These are phyloP conservation scores for Sicyos baderoa DNA, from an alignment of 306 rosid genomes.

Conservation along the genomic window DNA sequence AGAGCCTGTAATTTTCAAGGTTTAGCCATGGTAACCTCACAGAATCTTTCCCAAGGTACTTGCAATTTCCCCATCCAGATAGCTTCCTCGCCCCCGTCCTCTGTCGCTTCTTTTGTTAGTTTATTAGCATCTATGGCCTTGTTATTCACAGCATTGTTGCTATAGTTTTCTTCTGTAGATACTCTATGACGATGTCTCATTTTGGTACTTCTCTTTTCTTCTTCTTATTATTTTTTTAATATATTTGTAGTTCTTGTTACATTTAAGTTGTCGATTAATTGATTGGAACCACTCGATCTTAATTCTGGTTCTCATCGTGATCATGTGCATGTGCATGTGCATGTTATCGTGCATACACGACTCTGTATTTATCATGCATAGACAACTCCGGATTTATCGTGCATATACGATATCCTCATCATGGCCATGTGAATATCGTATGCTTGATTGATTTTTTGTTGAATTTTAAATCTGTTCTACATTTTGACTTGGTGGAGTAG, in stretches of 20 bases:
- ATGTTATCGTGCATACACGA: too few species aligned
- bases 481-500: neutral
- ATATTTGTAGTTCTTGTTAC: neutral
- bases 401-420: too few species aligned
- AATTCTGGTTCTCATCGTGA: neutral
- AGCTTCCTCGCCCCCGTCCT: constrained; percentile 39
- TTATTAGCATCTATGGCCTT: constrained; percentile 24
- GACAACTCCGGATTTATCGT: too few species aligned
- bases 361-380: too few species aligned
- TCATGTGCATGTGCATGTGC: too few species aligned
- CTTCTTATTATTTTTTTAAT: neutral
- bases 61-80: constrained; percentile 77
- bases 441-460: neutral
- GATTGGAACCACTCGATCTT: too few species aligned
- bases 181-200: neutral
- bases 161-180: constrained; percentile 23
- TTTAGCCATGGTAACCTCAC: constrained; percentile 45
- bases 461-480: neutral
- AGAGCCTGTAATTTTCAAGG: constrained; percentile 76
- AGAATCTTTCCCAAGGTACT: constrained; percentile 62
- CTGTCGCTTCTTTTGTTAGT: constrained; percentile 28
- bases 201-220: neutral
- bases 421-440: neutral
- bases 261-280: constrained; percentile 5
- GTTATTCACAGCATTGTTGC: constrained; percentile 24